Conservation (phyloP, 2,329 filamentous ascomycete genomes). For the Claviceps sp. region DNA sequence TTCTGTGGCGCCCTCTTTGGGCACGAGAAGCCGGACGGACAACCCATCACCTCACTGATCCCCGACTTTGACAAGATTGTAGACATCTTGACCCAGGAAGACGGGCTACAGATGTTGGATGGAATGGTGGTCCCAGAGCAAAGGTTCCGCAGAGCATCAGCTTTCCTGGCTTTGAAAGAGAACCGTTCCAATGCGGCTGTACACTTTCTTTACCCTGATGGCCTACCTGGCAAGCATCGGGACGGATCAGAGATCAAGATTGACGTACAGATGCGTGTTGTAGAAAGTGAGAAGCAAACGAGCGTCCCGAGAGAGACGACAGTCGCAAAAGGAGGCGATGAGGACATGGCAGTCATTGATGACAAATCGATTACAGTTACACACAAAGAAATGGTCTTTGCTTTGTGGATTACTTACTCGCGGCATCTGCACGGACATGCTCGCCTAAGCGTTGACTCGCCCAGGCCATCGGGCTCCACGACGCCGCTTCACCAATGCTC, state of each 20-base stretch:
- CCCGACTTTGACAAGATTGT: constrained; percentile 80
- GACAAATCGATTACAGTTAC: constrained; percentile 33
- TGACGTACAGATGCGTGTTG: constrained; percentile 91
- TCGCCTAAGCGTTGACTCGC: constrained; percentile 45
- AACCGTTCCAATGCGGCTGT: constrained; percentile 66
- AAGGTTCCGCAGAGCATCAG: constrained; percentile 80
- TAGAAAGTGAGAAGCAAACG: constrained; percentile 67
- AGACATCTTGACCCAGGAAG: constrained; percentile 70
- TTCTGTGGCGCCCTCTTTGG: constrained; percentile 91
- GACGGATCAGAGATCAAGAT: constrained; percentile 88
- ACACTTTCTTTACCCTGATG: constrained; percentile 72
- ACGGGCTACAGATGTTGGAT: constrained; percentile 70
- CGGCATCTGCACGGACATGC: constrained; percentile 68
- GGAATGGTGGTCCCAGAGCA: constrained; percentile 97
- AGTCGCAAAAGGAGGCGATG: constrained; percentile 47
- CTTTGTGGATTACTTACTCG: constrained; percentile 94
- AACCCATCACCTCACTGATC: constrained; percentile 66
- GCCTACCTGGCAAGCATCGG: constrained; percentile 72
- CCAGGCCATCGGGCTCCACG: constrained; percentile 46
- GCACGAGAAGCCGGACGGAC: constrained; percentile 68
- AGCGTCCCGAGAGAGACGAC: constrained; percentile 49
- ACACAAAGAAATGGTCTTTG: constrained; percentile 73
- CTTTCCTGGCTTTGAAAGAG: constrained; percentile 70
- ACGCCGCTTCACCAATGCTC: constrained; percentile 70
- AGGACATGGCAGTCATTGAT: constrained; percentile 28